phyloP scores from a whole-genome alignment of 2,329 filamentous ascomycete species.

The Neopestalotiopsis sp. region DNA sequence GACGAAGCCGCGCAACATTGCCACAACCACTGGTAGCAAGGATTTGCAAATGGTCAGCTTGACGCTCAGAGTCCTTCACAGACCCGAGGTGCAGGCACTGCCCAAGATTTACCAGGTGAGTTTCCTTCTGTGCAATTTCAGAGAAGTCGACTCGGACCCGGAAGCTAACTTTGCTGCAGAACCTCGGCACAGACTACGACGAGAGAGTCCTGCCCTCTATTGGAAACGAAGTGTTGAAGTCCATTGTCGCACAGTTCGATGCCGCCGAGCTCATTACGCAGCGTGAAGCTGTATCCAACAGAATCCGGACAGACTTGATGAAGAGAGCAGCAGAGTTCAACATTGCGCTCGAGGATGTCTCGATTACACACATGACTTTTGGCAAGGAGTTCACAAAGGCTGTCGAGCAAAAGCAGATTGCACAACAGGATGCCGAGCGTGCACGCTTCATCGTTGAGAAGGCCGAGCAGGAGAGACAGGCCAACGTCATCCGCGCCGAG shows the following conservation, averaged over 20 bases:
- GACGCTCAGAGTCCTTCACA: constrained; percentile 92
- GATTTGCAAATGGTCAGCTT: constrained; percentile 99
- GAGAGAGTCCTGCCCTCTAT: constrained; percentile 98
- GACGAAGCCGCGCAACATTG: constrained; percentile 96
- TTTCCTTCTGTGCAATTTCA: constrained; percentile 14
- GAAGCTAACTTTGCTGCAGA: constrained; percentile 56
- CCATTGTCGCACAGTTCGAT: constrained; percentile 98
- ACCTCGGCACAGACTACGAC: constrained; percentile 97
- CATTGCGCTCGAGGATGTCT: constrained; percentile 97
- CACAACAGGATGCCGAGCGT: constrained; percentile 97
- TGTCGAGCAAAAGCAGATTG: constrained; percentile 99
- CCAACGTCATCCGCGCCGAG: constrained; percentile 97
- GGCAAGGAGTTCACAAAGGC: constrained; percentile 98
- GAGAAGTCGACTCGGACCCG: not conserved
- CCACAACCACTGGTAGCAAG: constrained; percentile 96
- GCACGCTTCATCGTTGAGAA: constrained; percentile 98
- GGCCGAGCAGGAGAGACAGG: constrained; percentile 97
- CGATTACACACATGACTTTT: constrained; percentile 99
- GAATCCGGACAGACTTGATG: constrained; percentile 90
- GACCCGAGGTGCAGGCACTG: constrained; percentile 88
- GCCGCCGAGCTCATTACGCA: constrained; percentile 98
- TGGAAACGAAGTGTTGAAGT: constrained; percentile 98
- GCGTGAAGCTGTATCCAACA: constrained; percentile 93
- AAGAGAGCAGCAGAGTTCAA: constrained; percentile 97
- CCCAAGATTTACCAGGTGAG: constrained; percentile 98